phyloP scores from a whole-genome alignment of 768 basidiomycete genomes.

The Austroboletus festivus region DNA sequence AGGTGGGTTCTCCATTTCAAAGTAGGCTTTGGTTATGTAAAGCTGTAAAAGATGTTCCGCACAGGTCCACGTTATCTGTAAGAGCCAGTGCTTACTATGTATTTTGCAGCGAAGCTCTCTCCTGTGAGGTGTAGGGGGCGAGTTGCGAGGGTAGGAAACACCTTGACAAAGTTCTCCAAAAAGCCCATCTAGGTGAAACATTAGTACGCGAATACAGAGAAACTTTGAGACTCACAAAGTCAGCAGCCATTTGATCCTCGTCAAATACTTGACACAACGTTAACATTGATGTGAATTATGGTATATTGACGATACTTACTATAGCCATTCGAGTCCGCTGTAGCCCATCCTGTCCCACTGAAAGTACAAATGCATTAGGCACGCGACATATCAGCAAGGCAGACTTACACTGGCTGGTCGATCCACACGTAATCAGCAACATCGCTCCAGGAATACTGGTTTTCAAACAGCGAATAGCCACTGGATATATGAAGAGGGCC shows the following conservation, averaged over 20 bases:
- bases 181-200: constrained; percentile 59
- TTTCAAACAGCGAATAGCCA: constrained; percentile 46
- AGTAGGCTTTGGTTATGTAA: constrained; percentile 71
- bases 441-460: constrained; percentile 54
- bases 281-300: too few species aligned
- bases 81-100: constrained; percentile 52
- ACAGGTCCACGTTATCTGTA: not conserved
- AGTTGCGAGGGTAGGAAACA: constrained; percentile 64
- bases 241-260: constrained; percentile 59
- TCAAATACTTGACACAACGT: too few species aligned
- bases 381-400: constrained; percentile 1
- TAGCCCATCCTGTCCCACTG: constrained; percentile 65
- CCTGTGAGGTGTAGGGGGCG: constrained; percentile 70
- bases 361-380: constrained; percentile 5
- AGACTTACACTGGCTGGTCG: constrained; percentile 59
- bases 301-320: constrained; percentile 32
- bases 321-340: constrained; percentile 55
- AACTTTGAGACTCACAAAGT: constrained; percentile 35
- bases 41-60: constrained; percentile 43
- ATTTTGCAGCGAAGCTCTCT: constrained; percentile 72
- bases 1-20: constrained; percentile 57
- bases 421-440: constrained; percentile 61
- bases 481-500: constrained; percentile 58
- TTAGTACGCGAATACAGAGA: too few species aligned
- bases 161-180: constrained; percentile 64